Evolutionary conservation across 139 green algal genomes (phyloP).

Genomic region (Raphidocelis subcapitata): DNA sequence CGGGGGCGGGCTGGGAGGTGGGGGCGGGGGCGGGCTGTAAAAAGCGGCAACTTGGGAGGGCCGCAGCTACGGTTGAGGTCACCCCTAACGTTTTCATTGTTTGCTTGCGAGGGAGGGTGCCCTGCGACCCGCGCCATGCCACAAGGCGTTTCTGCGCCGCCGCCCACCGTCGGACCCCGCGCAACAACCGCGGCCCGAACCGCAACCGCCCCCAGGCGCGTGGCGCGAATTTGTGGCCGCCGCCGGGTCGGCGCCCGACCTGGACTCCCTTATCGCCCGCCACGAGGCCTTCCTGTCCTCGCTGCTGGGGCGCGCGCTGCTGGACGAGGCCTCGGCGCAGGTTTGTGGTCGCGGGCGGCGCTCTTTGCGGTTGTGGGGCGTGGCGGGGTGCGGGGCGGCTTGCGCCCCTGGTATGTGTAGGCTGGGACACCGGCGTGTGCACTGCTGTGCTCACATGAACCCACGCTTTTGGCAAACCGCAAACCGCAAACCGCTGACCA

Average conservation of each 20-base stretch:
- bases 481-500: background rate
- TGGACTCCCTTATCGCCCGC: constrained; percentile 80
- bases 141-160: background rate
- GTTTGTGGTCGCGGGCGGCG: constrained; percentile 25
- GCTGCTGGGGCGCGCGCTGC: constrained; percentile 41
- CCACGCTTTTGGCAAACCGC: too few relatives aligned
- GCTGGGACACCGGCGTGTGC: too few relatives aligned
- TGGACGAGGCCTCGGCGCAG: constrained; percentile 15
- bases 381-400: background rate
- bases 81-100: background rate
- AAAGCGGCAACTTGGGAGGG: background rate
- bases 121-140: too few relatives aligned
- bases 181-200: background rate
- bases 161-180: background rate
- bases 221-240: constrained; percentile 59
- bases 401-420: too few relatives aligned
- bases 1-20: background rate
- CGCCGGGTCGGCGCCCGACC: constrained; percentile 54
- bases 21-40: background rate
- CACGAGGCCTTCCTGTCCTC: constrained; percentile 71
- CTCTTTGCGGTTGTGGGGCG: constrained; percentile 19
- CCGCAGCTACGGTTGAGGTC: background rate
- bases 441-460: too few relatives aligned
- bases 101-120: background rate
- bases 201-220: background rate